Base-by-base conservation (phyloP, 345 rosid species). In the Mercurialis annua region DNA sequence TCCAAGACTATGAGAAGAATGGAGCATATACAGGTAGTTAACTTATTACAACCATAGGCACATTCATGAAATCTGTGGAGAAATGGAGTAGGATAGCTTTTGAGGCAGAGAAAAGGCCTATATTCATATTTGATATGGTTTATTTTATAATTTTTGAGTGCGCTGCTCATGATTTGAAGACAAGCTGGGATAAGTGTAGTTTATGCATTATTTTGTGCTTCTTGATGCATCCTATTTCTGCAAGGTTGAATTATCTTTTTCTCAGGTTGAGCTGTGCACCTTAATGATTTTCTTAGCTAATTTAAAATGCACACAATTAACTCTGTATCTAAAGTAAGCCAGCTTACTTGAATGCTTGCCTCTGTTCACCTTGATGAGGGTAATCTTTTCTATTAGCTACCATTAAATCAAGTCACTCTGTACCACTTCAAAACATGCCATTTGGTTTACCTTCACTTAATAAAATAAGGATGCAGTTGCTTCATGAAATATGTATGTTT, bases 1-100 rank as follows among this genome's bases (percentile, higher is more conserved):
- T 94, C 74, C 84, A 67, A 67, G 99, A 94, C 78, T 94, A 91
- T 67, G 98, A 94, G 79, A 89, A 79, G 83, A 90, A 87, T 75
- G 96, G 90, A 34, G 77, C 74, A 14, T 94, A 94, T 77, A 91
- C 99, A 73, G 97, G 99, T 58, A 73, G 97, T 97, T 58, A 46
- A 58, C 48, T 26, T 50, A 20, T 31, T 38, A 18, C 49, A 15
- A 18, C 33, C 47, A 14, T 36, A 30, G 23, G n/a, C 43, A 18
- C 44, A 49, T 30, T 14, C 15, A 27, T 2, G 44, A 34, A 58
- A 33, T 11, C 5, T 11, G 16, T 38, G 48, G 48, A 21, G 48
- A 17, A 29, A 29, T 14, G 33, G 36, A 55, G 24, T 50, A 50
- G 54, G 30, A 55, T 33, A 29, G 34, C 23, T 31, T 47, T 31